Percentiles rank a stretch among this genome's conserved stretches.
Conservation (phyloP, 257 asterid genomes). For the Vinca minor region DNA sequence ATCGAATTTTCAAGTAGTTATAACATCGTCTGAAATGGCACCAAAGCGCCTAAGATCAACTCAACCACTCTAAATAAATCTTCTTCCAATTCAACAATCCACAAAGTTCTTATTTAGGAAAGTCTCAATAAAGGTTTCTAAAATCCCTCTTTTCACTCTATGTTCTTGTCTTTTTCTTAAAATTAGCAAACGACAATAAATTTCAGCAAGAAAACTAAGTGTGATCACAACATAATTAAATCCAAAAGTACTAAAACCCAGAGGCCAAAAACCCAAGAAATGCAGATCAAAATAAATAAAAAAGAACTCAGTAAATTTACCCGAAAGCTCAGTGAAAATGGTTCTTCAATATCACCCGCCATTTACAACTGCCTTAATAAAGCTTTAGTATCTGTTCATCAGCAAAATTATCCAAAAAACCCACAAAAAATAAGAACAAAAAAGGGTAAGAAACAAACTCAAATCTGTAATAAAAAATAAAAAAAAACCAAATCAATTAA, state of each 20-base stretch:
- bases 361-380: conserved; percentile 30
- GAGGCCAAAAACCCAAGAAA: not conserved
- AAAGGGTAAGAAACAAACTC: not conserved
- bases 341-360: conserved; percentile 71
- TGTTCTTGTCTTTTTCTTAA: not conserved
- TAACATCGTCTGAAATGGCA: not conserved
- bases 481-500: not conserved
- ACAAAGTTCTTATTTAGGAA: not conserved
- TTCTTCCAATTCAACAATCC: not conserved
- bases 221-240: not conserved
- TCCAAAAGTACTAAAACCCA: not conserved
- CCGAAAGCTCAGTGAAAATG: conserved; percentile 52
- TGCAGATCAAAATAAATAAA: conserved; percentile 1
- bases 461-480: not conserved
- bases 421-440: conserved; percentile 20
- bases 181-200: not conserved
- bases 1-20: not conserved
- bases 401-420: conserved; percentile 21
- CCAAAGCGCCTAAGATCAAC: not conserved
- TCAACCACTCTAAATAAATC: not conserved
- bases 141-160: not conserved
- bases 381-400: conserved; percentile 19
- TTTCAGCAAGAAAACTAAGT: not conserved
- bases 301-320: conserved; percentile 26
- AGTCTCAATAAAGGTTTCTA: not conserved